Conservation (phyloP, 2,329 filamentous ascomycete species). For the Elsinoe australis region DNA sequence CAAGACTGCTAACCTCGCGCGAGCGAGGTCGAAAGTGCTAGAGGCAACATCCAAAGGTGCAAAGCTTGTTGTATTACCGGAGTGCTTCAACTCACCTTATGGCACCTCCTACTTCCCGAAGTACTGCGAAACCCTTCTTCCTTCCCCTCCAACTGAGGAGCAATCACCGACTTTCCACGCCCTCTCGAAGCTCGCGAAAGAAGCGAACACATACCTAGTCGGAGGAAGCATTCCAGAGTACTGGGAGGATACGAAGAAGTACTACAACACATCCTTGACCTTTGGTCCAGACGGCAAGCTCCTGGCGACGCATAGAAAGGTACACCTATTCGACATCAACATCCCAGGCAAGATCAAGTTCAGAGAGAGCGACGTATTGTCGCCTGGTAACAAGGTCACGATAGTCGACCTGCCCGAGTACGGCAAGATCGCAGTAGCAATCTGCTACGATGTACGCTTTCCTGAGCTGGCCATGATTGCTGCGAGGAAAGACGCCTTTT, state of each 20-base stretch:
- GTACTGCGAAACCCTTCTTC: slow-evolving; percentile 83
- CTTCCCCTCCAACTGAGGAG: slow-evolving; percentile 61
- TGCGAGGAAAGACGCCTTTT: slow-evolving; percentile 75
- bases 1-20: slow-evolving; percentile 75
- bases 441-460: slow-evolving; percentile 97
- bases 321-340: slow-evolving; percentile 95
- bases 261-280: slow-evolving; percentile 85
- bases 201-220: slow-evolving; percentile 72
- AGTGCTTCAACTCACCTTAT: slow-evolving; percentile 99
- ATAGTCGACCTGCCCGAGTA: slow-evolving; percentile 81
- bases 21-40: slow-evolving; percentile 73
- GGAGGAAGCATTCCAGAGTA: slow-evolving; percentile 90
- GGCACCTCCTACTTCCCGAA: slow-evolving; percentile 82
- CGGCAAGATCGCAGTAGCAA: slow-evolving; percentile 77
- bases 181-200: slow-evolving; percentile 68
- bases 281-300: slow-evolving; percentile 73
- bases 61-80: slow-evolving; percentile 81
- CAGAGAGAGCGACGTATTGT: slow-evolving; percentile 80
- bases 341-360: slow-evolving; percentile 94
- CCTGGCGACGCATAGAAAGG: slow-evolving; percentile 83
- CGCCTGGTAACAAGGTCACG: slow-evolving; percentile 75
- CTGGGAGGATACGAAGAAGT: slow-evolving; percentile 55
- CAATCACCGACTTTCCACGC: slow-evolving; percentile 81
- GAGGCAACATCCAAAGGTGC: slow-evolving; percentile 70
- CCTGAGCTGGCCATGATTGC: slow-evolving; percentile 88